A percentile compares a stretch with the other conserved stretches of the same genome.
Evolutionary conservation across 352 stramenopile species (phyloP).

Genomic region (Pythium inflatum): DNA sequence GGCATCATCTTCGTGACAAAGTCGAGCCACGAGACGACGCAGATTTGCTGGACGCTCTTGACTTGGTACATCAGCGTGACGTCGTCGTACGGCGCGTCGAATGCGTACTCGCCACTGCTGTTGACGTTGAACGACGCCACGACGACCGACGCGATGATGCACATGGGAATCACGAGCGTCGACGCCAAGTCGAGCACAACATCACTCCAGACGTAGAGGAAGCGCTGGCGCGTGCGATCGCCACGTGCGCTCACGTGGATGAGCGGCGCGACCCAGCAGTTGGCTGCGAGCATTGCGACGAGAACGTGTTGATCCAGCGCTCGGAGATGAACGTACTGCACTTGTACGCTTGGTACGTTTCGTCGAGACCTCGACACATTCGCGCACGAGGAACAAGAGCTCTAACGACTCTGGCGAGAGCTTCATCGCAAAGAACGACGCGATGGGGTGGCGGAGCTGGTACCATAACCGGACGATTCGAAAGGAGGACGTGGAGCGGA

Average conservation of each 20-base stretch:
- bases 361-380: slow-evolving; percentile 22
- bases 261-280: slow-evolving; percentile 33
- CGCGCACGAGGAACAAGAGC: slow-evolving; percentile 19
- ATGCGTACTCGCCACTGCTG: slow-evolving; percentile 22
- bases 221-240: slow-evolving; percentile 17
- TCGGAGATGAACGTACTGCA: slow-evolving; percentile 18
- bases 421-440: too few relatives aligned
- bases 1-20: slow-evolving; percentile 33
- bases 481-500: too few relatives aligned
- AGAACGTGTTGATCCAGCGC: slow-evolving; percentile 32
- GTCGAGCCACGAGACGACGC: slow-evolving; percentile 30
- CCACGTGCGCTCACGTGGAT: slow-evolving; percentile 10
- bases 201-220: slow-evolving; percentile 31
- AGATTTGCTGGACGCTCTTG: slow-evolving; percentile 29
- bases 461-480: too few relatives aligned
- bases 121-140: slow-evolving; percentile 6
- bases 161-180: slow-evolving; percentile 23
- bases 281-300: slow-evolving; percentile 15
- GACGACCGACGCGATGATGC: slow-evolving; percentile 22
- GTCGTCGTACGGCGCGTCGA: slow-evolving; percentile 29
- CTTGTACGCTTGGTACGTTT: slow-evolving; percentile 35
- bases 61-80: slow-evolving; percentile 22
- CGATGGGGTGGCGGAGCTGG: too few relatives aligned
- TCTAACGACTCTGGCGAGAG: too few relatives aligned
- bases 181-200: slow-evolving; percentile 27